A percentile compares a stretch with the other conserved stretches of the same genome.
phyloP scores from a whole-genome alignment of 495 filamentous ascomycete genomes.

The Penicillium angulare region DNA sequence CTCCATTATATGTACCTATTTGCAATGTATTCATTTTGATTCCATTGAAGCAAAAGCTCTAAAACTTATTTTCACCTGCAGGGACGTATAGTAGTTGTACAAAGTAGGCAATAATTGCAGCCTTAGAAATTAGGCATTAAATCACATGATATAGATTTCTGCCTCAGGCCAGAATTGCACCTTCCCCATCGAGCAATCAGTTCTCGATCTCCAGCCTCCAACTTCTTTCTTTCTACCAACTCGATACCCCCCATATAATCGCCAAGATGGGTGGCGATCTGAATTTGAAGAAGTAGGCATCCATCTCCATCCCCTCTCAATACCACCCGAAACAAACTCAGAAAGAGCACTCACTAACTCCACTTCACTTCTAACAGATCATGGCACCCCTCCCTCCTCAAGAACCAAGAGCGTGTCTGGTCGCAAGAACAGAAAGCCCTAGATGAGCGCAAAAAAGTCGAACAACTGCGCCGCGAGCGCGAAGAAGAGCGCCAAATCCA shows the following conservation, averaged over 20 bases:
- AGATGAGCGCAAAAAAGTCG: slow-evolving; percentile 88
- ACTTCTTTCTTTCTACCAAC: neutral
- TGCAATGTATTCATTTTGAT: slow-evolving; percentile 21
- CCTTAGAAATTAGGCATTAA: neutral
- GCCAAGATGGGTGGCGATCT: slow-evolving; percentile 80
- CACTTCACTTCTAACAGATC: slow-evolving; percentile 51
- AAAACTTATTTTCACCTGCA: too few relatives aligned
- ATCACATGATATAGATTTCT: neutral
- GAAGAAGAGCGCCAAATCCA: slow-evolving; percentile 91
- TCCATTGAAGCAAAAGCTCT: neutral
- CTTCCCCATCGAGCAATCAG: neutral
- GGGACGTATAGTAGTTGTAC: too few relatives aligned
- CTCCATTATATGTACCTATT: slow-evolving; percentile 25
- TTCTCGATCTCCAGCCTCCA: slow-evolving; percentile 1
- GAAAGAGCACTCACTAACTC: slow-evolving; percentile 11
- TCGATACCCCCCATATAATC: slow-evolving; percentile 16
- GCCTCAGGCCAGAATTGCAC: neutral
- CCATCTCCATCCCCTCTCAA: neutral
- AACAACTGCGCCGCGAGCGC: slow-evolving; percentile 83
- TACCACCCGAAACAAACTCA: too few relatives aligned
- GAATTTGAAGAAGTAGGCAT: slow-evolving; percentile 80
- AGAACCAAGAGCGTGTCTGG: slow-evolving; percentile 83
- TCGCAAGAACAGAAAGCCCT: slow-evolving; percentile 89
- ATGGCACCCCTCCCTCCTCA: slow-evolving; percentile 84
- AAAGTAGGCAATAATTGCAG: neutral